These are phyloP conservation scores for Lachnellula occidentalis DNA, from an alignment of 2,329 filamentous ascomycete species.

Conservation along the genomic window DNA sequence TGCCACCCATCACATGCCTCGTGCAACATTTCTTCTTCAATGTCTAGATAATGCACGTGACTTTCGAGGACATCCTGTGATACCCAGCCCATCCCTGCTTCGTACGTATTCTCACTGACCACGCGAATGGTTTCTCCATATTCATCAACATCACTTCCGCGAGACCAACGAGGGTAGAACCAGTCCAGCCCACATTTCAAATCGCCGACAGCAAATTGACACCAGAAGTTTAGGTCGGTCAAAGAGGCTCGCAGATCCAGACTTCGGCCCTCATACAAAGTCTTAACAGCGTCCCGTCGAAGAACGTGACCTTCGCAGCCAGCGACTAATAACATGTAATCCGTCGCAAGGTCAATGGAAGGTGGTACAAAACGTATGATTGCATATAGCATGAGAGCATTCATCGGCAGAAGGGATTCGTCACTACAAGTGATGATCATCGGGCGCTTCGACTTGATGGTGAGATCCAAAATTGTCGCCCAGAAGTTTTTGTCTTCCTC, in stretches of 20 bases:
- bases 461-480: conserved; percentile 71
- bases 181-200: conserved; percentile 83
- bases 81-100: conserved; percentile 71
- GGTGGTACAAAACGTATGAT: conserved; percentile 72
- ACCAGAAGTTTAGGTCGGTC: conserved; percentile 89
- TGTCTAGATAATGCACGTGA: conserved; percentile 35
- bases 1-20: conserved; percentile 65
- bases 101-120: conserved; percentile 75
- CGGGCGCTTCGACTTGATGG: conserved; percentile 78
- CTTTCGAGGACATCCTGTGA: conserved; percentile 52
- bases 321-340: conserved; percentile 76
- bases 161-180: conserved; percentile 76
- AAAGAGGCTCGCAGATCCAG: conserved; percentile 76
- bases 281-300: conserved; percentile 56
- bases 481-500: conserved; percentile 97
- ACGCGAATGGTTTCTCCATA: conserved; percentile 67
- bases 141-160: conserved; percentile 62
- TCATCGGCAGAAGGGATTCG: conserved; percentile 72
- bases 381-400: conserved; percentile 72
- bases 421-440: conserved; percentile 96
- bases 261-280: conserved; percentile 64
- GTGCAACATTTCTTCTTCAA: conserved; percentile 57
- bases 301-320: conserved; percentile 86
- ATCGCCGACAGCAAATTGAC: conserved; percentile 90
- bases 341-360: conserved; percentile 61